Evolutionary conservation across 208 protist genomes (phyloP), one percentile per base, ranked within the genome.

Genomic region (Novymonas esmeraldas): DNA sequence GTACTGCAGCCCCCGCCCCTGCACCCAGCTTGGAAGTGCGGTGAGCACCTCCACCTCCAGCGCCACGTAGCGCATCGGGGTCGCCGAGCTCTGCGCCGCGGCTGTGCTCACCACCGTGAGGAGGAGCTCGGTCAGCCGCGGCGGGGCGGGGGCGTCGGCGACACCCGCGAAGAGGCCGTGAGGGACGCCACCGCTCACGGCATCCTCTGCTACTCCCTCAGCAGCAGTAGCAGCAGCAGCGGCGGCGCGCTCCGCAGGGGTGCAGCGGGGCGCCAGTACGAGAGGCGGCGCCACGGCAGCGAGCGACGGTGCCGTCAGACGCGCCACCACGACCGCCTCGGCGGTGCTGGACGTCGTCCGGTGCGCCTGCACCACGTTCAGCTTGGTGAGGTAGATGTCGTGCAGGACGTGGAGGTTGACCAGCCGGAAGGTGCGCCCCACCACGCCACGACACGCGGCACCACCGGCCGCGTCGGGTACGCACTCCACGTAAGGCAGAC

Each of bases 21-120:
- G 11, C 6, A 11, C 20, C 11, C 51, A 28, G 6, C 52, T 41
- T 18, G 66, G 34, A 48, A 73, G 41, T 14, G 66, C 45, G 0
- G 66, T 65, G 16, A 46, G 31, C 66, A 73, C 58, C 20, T 65
- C 66, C 33, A 49, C 34, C 14, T 39, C 11, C n/a, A 73, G 22
- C 3, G 49, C 41, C 7, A 65, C 58, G 39, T 42, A 73, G 10
- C 33, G 49, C 31, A 51, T 46, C 29, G 54, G 22, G 42, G 54
- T n/a, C 13, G 10, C n/a, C 31, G 26, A 39, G 51, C n/a, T 18
- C n/a, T 24, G 26, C 14, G 26, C 13, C 4, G 31, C 31, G 6
- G 51, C 16, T 44, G 33, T 18, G 34, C 14, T 33, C 11, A 14
- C 11, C 34, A 59, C 31, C 36, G 22, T 44, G 33, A 59, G 2